Base-by-base conservation (phyloP, 495 filamentous ascomycete species). In the Jackrogersella multiformis region DNA sequence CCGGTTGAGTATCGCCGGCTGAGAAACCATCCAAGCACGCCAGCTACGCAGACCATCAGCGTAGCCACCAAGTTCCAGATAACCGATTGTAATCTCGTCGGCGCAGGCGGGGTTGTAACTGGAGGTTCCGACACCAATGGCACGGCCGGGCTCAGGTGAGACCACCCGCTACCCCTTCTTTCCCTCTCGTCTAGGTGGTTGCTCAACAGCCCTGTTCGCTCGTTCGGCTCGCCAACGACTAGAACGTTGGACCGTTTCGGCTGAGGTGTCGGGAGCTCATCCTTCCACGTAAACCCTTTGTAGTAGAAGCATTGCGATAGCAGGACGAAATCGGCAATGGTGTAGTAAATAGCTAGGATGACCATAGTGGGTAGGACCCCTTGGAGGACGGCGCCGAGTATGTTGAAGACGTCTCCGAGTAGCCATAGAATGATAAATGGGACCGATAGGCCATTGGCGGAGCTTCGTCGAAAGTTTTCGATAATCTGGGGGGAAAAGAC, bases 401-500 rank as follows among this genome's bases (percentile, higher is more conserved):
- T 93, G 73, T 99, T 99, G 82, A 97, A 99, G 39, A 98, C 86
- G 88, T 99, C 95, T 16, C 95, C 95, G 4, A 88, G 82, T 4
- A 97, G 82, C 95, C 95, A 99, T 61, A 96, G 85, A 45, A 93
- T 83, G 67, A 99, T 85, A 77, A 99, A 99, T 24, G 90, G 85
- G 51, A 98, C 85, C 0, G 92, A 96, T 0, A 99, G 85, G 4
- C 92, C 95, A 73, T 97, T 91, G 42, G 94, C 92, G 30, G 91
- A 95, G 65, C 86, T 80, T 34, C 95, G 88, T 53, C 88, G 88
- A 78, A 97, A 97, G 72, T 97, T 97, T 73, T 96, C 93, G 68
- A 97, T 85, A 67, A 99, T 99, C 63, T 99, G 95, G 7, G 95
- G 95, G 0, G 94, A 93, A 81, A 96, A 99, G 35, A 99, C 95